phyloP scores from a whole-genome alignment of 345 rosid genomes.

The Camelina neglecta region DNA sequence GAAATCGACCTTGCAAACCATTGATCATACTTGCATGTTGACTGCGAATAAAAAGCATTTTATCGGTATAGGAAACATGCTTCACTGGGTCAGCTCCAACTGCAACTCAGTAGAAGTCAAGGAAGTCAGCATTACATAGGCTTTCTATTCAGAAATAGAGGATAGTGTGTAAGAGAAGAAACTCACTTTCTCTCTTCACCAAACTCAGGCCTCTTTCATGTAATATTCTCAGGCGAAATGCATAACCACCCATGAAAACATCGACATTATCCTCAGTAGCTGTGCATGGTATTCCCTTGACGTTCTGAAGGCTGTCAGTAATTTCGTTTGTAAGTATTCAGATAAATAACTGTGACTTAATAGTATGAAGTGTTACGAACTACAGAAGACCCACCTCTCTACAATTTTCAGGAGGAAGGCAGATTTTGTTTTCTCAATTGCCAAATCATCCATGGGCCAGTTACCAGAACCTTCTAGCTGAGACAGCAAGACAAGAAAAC shows the following conservation, averaged over 20 bases:
- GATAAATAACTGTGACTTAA: constrained; percentile 12
- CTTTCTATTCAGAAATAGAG: constrained; percentile 10
- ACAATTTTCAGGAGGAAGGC: constrained; percentile 92
- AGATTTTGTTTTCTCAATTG: constrained; percentile 85
- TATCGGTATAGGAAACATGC: constrained; percentile 65
- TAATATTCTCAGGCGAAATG: constrained; percentile 81
- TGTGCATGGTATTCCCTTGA: constrained; percentile 67
- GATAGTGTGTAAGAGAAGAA: constrained; percentile 35
- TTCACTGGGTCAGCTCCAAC: constrained; percentile 60
- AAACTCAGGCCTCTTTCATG: constrained; percentile 89
- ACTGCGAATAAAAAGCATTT: constrained; percentile 65
- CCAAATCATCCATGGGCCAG: constrained; percentile 90
- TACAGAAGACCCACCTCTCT: constrained; percentile 64
- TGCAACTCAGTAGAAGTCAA: constrained; percentile 42
- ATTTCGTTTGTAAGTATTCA: constrained; percentile 35
- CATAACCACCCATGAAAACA: constrained; percentile 76
- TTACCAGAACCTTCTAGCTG: constrained; percentile 98
- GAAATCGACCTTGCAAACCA: constrained; percentile 72
- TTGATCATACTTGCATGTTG: constrained; percentile 98
- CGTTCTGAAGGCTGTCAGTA: constrained; percentile 66
- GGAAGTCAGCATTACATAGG: constrained; percentile 31
- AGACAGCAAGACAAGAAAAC: constrained; percentile 33
- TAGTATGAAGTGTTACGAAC: constrained; percentile 18
- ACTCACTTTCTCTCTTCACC: constrained; percentile 77
- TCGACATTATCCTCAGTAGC: constrained; percentile 81